A percentile compares a stretch with the other conserved stretches of the same genome.
These are phyloP conservation scores for Russula sp. DNA, from an alignment of 768 basidiomycete genomes.

Conservation along the genomic window DNA sequence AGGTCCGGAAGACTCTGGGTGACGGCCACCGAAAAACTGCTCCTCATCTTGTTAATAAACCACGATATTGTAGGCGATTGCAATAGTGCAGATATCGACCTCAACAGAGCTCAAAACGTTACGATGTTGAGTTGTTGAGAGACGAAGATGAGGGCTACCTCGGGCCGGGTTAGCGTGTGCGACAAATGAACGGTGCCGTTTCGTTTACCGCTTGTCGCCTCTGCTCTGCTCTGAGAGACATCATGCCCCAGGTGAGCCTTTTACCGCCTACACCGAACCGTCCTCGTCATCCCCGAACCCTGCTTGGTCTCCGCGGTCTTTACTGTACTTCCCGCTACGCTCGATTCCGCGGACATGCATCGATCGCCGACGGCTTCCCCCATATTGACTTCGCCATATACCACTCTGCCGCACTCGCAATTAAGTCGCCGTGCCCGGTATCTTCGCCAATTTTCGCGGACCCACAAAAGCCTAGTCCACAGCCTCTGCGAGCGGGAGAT, in stretches of 20 bases:
- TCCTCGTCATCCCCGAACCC: neutral
- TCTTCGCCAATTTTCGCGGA: slow-evolving; percentile 30
- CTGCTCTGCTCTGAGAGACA: no score
- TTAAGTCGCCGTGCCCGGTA: slow-evolving; percentile 20
- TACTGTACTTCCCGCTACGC: slow-evolving; percentile 2
- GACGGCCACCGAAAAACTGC: neutral
- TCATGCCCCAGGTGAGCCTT: no score
- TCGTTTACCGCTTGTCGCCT: no score
- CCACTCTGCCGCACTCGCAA: slow-evolving; percentile 12
- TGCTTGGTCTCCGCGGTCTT: no score
- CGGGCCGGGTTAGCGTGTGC: no score
- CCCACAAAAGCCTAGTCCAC: slow-evolving; percentile 28
- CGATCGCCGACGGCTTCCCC: slow-evolving; percentile 7
- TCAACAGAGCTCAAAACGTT: no score
- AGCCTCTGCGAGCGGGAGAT: slow-evolving; percentile 47
- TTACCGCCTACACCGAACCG: no score
- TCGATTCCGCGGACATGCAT: no score
- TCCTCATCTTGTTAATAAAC: neutral
- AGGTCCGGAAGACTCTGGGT: neutral
- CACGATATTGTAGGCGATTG: neutral
- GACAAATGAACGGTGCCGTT: no score
- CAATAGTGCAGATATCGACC: no score
- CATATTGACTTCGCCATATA: neutral
- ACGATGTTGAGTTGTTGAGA: no score
- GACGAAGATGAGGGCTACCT: no score